Evolutionary conservation across 352 stramenopile species (phyloP), one percentile per base, ranked within the genome.

Genomic region (Globisporangium abappressorium): DNA sequence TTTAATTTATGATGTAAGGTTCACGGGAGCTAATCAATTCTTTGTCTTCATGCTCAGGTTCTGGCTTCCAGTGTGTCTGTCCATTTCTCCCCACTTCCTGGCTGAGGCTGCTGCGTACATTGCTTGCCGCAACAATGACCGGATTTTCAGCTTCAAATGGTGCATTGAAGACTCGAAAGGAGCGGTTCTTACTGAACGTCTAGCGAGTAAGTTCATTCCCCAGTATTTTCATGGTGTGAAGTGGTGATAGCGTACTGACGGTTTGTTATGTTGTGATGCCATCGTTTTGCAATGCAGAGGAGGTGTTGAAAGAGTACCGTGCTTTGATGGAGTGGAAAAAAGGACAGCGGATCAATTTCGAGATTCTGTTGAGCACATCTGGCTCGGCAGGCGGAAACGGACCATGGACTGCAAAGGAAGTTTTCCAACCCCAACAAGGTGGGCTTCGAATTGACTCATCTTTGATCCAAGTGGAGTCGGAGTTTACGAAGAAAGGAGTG

Each of bases 121-220:
- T 59, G 78, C 81, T 33, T 91, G 78, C 24, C 82, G 84, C 59
- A 87, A 93, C 70, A 81, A 84, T 41, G 81, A 86, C 57, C 82
- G 86, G 46, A 79, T 89, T n/a, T 94, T 92, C 58, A 88, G 80
- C 62, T 93, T 93, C 54, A 85, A 85, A 34, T 94, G 86, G 86
- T 94, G 86, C 51, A 78, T 69, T 38, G 72, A 83, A 51, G 75
- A 76, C 43, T 36, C 77, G 26, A 74, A 90, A 62, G 80, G 82
- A 38, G 62, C 69, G 3, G 46, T 82, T n/a, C 82, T 94, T 33
- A 91, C 77, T 11, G 83, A 92, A 41, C 82, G 84, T 24, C 73
- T 72, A 77, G 86, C 86, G 11, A 91, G 85, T 93, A 81, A 64
- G 85, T 38, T 28, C 56, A 5, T 28, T 22, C 18, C 15, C 41